Base-by-base conservation (phyloP, 2,329 filamentous ascomycete genomes). In the Alternaria arborescens region DNA sequence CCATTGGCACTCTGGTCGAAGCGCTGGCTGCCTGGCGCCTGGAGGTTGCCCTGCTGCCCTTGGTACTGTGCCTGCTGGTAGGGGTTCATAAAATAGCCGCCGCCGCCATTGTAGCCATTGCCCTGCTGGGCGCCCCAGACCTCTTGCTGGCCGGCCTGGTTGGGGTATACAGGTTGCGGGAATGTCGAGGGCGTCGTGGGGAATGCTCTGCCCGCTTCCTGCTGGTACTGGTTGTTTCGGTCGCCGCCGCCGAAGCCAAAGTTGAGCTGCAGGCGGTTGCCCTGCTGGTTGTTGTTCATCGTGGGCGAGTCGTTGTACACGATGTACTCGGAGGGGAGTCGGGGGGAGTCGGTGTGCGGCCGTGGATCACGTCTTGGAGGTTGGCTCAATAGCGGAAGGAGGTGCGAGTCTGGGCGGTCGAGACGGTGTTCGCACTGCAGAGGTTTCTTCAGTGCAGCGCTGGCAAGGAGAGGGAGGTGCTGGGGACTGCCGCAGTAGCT, bases 111-210 rank as follows among this genome's bases (percentile, higher is more conserved):
- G 22, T 60, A 58, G 51, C 60, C 60, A 52, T 43, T 52, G 44
- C 56, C 79, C 62, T 42, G 82, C 65, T 81, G 79, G 43, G 82
- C 78, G 47, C 83, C 83, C 83, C 86, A 86, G 63, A 86, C 83
- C 71, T 89, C 87, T 68, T 88, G 87, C 77, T 88, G 86, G 47
- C 85, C 85, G 55, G 83, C 81, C 70, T 86, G 83, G 72, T 84
- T 85, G 52, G 86, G 85, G 73, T 88, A 89, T 77, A 97, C 91
- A 62, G 94, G 94, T 82, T 98, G 94, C 12, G 94, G 94, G 76
- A 98, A 98, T 60, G 94, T 97, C 67, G 94, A 97, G 53, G 94
- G 94, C 10, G 94, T 97, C 54, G 94, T 85, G 54, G 83, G 83
- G 73, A 82, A 85, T 59, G 80, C 80, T 64, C 82, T 81, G 57